A percentile compares a stretch with the other conserved stretches of the same genome.
phyloP scores from a whole-genome alignment of 1,284 basidiomycete species.

The Trichosporon asahii region DNA sequence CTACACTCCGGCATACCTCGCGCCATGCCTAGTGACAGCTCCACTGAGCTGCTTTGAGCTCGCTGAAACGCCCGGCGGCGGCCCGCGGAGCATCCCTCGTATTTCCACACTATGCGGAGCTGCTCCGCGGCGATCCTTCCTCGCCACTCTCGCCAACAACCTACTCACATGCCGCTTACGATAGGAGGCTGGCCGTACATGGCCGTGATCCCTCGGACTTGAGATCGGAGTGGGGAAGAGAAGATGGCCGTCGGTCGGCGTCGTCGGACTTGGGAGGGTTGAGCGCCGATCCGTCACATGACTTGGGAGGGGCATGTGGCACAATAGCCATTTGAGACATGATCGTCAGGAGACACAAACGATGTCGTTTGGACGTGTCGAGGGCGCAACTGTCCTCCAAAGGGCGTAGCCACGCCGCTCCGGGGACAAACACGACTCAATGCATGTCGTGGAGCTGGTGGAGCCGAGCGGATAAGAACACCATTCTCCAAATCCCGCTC shows the following conservation, averaged over 20 bases:
- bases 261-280: background rate
- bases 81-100: too few species aligned
- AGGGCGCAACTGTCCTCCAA: background rate
- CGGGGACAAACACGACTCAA: background rate
- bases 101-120: background rate
- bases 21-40: too few species aligned
- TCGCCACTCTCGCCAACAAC: too few species aligned
- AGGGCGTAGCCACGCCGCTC: background rate
- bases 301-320: background rate
- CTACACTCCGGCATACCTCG: background rate
- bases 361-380: background rate
- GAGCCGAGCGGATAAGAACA: too few species aligned
- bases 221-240: background rate
- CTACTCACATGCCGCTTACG: background rate
- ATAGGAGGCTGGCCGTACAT: background rate
- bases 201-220: background rate
- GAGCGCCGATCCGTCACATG: background rate
- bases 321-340: background rate
- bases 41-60: too few species aligned
- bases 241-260: background rate
- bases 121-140: background rate
- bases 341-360: background rate
- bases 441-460: background rate
- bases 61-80: background rate
- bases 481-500: too few species aligned